Percentiles rank a stretch among this genome's conserved stretches.
phyloP scores from a whole-genome alignment of 2,329 filamentous ascomycete species.

The Mollisiaceae sp. region DNA sequence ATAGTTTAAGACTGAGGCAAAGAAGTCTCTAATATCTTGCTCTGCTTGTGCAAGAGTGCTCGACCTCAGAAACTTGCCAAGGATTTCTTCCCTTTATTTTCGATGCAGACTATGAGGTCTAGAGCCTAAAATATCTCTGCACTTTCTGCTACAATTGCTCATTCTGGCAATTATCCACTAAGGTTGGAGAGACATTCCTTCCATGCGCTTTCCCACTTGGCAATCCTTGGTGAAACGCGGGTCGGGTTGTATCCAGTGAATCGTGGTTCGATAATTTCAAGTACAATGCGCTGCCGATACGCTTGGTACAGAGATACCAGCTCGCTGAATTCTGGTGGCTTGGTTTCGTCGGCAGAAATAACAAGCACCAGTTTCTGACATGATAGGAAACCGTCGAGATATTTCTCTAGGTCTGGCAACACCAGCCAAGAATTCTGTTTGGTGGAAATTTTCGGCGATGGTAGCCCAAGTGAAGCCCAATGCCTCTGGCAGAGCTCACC shows the following conservation, averaged over 20 bases:
- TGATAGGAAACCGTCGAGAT: constrained; percentile 20
- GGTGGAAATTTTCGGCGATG: neutral
- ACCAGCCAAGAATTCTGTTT: constrained; percentile 21
- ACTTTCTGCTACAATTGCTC: neutral
- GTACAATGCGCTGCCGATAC: neutral
- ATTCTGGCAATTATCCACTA: constrained; percentile 1
- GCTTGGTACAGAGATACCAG: constrained; percentile 23
- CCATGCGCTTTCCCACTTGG: constrained; percentile 25
- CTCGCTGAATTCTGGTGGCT: constrained; percentile 24
- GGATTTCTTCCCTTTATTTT: neutral
- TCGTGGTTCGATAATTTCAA: constrained; percentile 4
- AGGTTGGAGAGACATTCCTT: constrained; percentile 17
- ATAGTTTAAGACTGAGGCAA: neutral
- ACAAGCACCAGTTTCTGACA: constrained; percentile 18
- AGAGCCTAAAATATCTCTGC: neutral
- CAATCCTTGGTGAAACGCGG: neutral
- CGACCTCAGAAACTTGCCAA: neutral
- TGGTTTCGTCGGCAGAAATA: constrained; percentile 16
- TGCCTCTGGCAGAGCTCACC: constrained; percentile 15
- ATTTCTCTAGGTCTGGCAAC: constrained; percentile 22
- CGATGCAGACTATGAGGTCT: neutral
- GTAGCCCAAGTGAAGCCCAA: constrained; percentile 12
- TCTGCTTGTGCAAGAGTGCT: neutral
- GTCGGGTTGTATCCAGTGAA: neutral
- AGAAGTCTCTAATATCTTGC: neutral